Base-by-base conservation (phyloP, 1,284 basidiomycete species). In the Apiotrichum brassicae region DNA sequence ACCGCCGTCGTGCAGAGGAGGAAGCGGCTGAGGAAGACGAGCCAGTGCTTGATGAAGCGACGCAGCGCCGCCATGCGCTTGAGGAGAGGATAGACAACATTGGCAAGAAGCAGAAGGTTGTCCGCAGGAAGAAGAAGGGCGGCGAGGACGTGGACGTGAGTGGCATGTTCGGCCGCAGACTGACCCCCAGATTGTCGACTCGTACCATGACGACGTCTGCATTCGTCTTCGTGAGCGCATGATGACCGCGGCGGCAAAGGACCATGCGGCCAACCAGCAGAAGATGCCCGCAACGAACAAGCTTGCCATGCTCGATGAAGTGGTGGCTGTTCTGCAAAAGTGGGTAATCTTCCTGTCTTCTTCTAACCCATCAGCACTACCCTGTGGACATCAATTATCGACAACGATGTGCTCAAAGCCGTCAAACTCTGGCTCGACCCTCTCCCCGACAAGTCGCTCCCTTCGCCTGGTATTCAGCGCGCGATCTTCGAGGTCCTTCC, bases 291-390 rank as follows among this genome's bases (percentile, higher is more conserved):
- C 91, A 9, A 82, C 83, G 11, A 78, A 83, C 46, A 98, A 98
- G 74, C 80, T 97, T 26, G 82, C 80, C 49, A 78, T 95, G 65
- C 76, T 99, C 22, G 83, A 85, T 16, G 84, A 87, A 61, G 94
- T 95, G 16, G 86, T 95, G 78, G 84, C 87, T n/a, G 85, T 89
- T 4, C 77, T 98, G 53, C 87, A 93, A 73, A 97, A 95, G 93
- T 93, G 64, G 55, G 87, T 78, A 7, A 32, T 44, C 19, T 4
- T 18, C 43, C 14, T 1, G 30, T 46, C 24, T 30, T 32, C 48
- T 18, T 14, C 36, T 42, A 36, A 38, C 54, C 26, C 2, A 13
- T 18, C 61, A 91, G 87, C 71, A 81, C 83, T 24, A 84, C 89
- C 3, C 80, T 95, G 13, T 84, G 86, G 30, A 89, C 95, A 62